Evolutionary conservation across 208 protist species (phyloP).

Genomic region (Leishmania gerbilli): DNA sequence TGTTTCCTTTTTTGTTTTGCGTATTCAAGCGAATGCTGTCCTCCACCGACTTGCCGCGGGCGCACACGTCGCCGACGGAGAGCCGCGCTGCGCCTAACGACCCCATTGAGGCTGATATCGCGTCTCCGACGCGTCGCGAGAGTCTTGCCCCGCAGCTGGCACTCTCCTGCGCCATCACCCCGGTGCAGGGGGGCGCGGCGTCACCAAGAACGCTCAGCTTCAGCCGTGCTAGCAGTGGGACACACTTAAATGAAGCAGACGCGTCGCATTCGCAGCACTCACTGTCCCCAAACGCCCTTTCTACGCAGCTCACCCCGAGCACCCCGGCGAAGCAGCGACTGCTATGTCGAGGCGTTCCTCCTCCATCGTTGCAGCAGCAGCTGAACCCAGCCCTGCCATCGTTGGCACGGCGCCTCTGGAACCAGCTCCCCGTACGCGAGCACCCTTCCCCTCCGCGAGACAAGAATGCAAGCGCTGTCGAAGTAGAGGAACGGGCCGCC

Average conservation of each 20-base stretch:
- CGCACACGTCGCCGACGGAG: background rate
- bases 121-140: background rate
- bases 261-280: background rate
- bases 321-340: background rate
- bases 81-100: background rate
- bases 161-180: background rate
- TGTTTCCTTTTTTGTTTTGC: too few species aligned
- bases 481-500: background rate
- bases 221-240: background rate
- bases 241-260: background rate
- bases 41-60: background rate
- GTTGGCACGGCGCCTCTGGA: slow-evolving; percentile 5
- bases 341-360: background rate
- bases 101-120: background rate
- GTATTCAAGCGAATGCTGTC: background rate
- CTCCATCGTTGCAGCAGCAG: background rate
- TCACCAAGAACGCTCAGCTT: background rate
- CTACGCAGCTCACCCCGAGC: background rate
- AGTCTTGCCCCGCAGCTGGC: background rate
- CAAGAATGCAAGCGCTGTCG: background rate
- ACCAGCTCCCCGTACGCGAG: background rate
- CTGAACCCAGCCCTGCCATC: background rate
- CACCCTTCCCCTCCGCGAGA: background rate
- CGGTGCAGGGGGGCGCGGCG: background rate
- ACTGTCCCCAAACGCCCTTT: background rate